Conservation (phyloP, 257 asterid genomes). For the Cinchona pubescens region DNA sequence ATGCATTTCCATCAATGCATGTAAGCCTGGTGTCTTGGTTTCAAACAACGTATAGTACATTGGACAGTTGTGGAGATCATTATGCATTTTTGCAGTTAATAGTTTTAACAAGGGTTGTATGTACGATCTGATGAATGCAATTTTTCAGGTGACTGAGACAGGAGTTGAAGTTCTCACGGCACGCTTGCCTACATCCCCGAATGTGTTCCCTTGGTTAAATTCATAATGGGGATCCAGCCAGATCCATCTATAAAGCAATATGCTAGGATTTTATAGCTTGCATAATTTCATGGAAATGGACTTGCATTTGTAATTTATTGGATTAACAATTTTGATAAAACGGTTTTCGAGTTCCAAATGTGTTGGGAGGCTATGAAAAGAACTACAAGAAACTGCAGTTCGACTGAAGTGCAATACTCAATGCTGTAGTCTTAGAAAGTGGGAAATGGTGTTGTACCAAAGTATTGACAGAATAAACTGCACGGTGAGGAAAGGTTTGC, state of each 20-base stretch:
- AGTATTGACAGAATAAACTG: background rate
- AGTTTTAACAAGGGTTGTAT: background rate
- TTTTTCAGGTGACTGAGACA: constrained; percentile 72
- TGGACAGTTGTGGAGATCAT: background rate
- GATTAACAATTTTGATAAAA: constrained; percentile 1
- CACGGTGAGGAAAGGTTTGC: background rate
- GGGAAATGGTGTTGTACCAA: background rate
- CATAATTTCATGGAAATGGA: background rate
- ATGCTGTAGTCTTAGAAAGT: background rate
- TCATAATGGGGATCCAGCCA: constrained; percentile 28
- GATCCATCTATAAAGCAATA: background rate
- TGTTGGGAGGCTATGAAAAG: background rate
- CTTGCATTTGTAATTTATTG: background rate
- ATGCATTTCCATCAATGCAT: background rate
- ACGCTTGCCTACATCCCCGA: constrained; percentile 82
- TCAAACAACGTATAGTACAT: background rate
- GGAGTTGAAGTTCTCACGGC: constrained; percentile 95
- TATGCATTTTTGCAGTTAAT: background rate
- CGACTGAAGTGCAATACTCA: too few relatives aligned
- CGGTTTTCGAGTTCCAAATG: background rate
- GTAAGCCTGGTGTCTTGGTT: background rate
- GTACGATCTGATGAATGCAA: background rate
- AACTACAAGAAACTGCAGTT: too few relatives aligned
- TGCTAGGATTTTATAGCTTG: background rate
- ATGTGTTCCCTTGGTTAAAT: constrained; percentile 81